phyloP scores from a whole-genome alignment of 2,329 filamentous ascomycete genomes.

The Thielaviopsis euricoi region DNA sequence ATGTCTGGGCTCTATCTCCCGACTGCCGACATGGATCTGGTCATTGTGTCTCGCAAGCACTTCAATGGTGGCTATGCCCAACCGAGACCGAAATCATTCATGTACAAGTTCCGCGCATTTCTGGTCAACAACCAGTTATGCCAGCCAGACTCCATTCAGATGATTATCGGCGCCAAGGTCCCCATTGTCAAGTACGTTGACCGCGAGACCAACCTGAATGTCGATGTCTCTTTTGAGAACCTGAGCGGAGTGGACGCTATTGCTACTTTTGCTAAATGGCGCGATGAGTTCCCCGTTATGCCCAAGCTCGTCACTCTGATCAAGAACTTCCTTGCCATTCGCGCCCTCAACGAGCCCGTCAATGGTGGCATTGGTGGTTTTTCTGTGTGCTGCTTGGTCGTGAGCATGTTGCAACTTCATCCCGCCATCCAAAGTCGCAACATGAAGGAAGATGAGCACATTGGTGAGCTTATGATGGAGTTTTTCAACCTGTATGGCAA shows the following conservation, averaged over 20 bases:
- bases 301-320: conserved; percentile 70
- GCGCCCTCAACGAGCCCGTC: conserved; percentile 78
- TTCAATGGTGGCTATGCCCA: conserved; percentile 33
- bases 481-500: conserved; percentile 87
- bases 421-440: conserved; percentile 49
- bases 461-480: conserved; percentile 68
- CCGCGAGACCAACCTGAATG: conserved; percentile 55
- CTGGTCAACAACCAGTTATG: conserved; percentile 42
- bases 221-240: conserved; percentile 94
- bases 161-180: conserved; percentile 63
- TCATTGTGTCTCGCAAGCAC: conserved; percentile 49
- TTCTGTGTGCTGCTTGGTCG: conserved; percentile 82
- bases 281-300: conserved; percentile 64
- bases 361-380: conserved; percentile 88
- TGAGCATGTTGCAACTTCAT: conserved; percentile 71
- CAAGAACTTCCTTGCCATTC: conserved; percentile 85
- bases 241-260: conserved; percentile 65
- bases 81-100: conserved; percentile 33
- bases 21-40: conserved; percentile 85
- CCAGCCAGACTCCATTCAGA: conserved; percentile 39
- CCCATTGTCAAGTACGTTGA: conserved; percentile 89
- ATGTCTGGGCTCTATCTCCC: conserved; percentile 59
- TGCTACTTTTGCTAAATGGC: conserved; percentile 68
- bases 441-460: conserved; percentile 44
- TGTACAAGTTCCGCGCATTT: conserved; percentile 47